These are phyloP conservation scores for Penicillium capsulatum DNA, from an alignment of 2,329 filamentous ascomycete species.

Conservation along the genomic window DNA sequence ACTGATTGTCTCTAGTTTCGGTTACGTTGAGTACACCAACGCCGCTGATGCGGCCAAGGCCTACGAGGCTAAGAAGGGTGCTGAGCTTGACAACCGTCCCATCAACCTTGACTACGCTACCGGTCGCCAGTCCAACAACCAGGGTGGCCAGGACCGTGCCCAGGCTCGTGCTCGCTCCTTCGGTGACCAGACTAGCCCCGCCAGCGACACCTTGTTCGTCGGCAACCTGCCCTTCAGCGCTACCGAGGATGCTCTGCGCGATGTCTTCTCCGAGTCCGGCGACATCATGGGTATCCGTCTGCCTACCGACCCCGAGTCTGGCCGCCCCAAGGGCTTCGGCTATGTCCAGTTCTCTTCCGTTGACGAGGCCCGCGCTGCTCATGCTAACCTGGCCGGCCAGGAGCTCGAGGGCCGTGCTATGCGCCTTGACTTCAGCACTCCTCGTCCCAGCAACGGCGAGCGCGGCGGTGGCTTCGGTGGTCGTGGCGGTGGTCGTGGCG, in stretches of 20 bases:
- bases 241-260: constrained; percentile 68
- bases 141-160: constrained; percentile 55
- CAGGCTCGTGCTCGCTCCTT: constrained; percentile 51
- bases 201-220: constrained; percentile 83
- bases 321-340: constrained; percentile 84
- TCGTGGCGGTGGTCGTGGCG: constrained; percentile 50
- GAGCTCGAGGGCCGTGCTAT: constrained; percentile 69
- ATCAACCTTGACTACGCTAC: constrained; percentile 77
- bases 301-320: constrained; percentile 80
- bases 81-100: constrained; percentile 67
- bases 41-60: constrained; percentile 66
- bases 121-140: constrained; percentile 53
- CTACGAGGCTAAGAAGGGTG: constrained; percentile 67
- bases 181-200: constrained; percentile 74
- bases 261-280: constrained; percentile 68
- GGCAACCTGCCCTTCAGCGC: constrained; percentile 85
- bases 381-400: constrained; percentile 65
- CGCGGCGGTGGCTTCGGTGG: constrained; percentile 50
- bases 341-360: constrained; percentile 80
- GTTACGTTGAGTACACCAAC: constrained; percentile 81
- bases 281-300: constrained; percentile 76
- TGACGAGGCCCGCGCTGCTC: constrained; percentile 75
- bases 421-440: constrained; percentile 76
- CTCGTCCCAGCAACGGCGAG: constrained; percentile 56
- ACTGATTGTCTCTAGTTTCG: constrained; percentile 54